These are phyloP conservation scores for Boletus holoroseus DNA, from an alignment of 1,284 basidiomycete genomes.

Conservation along the genomic window DNA sequence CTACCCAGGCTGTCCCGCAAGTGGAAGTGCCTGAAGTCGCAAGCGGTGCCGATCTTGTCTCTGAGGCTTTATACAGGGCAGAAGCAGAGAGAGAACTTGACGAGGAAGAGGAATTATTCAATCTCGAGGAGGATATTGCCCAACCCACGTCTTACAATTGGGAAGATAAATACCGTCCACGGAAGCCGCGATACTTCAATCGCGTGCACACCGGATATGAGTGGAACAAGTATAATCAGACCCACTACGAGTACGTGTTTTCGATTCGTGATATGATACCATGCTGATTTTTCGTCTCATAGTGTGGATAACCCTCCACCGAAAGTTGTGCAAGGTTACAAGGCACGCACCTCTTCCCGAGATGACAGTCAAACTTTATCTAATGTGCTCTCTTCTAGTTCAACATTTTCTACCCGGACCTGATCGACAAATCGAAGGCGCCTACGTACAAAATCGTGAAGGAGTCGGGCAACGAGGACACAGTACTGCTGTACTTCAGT, in stretches of 20 bases:
- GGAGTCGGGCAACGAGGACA: slow-evolving; percentile 91
- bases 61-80: slow-evolving; percentile 80
- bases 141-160: slow-evolving; percentile 87
- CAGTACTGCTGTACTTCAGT: slow-evolving; percentile 87
- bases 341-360: slow-evolving; percentile 45
- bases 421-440: slow-evolving; percentile 94
- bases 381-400: slow-evolving; percentile 47
- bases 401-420: slow-evolving; percentile 93
- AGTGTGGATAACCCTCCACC: slow-evolving; percentile 95
- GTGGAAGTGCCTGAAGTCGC: slow-evolving; percentile 46
- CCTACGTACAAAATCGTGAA: slow-evolving; percentile 93
- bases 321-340: slow-evolving; percentile 98
- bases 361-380: slow-evolving; percentile 18
- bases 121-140: slow-evolving; percentile 81
- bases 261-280: not conserved
- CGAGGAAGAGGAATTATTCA: slow-evolving; percentile 92
- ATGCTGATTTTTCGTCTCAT: slow-evolving; percentile 16
- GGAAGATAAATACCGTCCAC: slow-evolving; percentile 98
- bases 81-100: slow-evolving; percentile 90
- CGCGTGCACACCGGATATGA: slow-evolving; percentile 99
- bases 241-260: slow-evolving; percentile 86
- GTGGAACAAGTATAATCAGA: slow-evolving; percentile 99
- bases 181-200: slow-evolving; percentile 98
- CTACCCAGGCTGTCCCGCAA: slow-evolving; percentile 47
- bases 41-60: slow-evolving; percentile 71